Evolutionary conservation across 1,139 yeast species (phyloP).

Genomic region (Pichia sp.): DNA sequence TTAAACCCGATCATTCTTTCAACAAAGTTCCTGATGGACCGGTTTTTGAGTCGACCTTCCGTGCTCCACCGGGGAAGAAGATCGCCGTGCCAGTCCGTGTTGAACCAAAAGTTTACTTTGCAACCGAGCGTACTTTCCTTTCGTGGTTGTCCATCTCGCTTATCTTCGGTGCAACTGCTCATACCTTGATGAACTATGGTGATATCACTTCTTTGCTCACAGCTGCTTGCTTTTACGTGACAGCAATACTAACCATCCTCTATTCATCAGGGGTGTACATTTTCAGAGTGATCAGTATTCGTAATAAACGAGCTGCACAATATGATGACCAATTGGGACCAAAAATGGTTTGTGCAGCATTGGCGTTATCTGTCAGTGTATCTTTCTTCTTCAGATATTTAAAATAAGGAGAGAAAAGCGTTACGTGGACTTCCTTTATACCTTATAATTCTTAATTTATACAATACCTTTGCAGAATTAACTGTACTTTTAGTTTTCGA

Average conservation of each 20-base stretch:
- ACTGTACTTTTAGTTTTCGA: neutral
- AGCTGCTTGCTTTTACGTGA: conserved; percentile 80
- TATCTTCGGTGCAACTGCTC: conserved; percentile 69
- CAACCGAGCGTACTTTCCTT: conserved; percentile 75
- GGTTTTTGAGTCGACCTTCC: conserved; percentile 57
- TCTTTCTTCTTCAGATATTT: conserved; percentile 58
- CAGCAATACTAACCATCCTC: conserved; percentile 67
- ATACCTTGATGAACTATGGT: conserved; percentile 67
- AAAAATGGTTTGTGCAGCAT: conserved; percentile 67
- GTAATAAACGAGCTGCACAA: conserved; percentile 74
- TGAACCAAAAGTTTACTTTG: conserved; percentile 82
- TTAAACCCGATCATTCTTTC: conserved; percentile 41
- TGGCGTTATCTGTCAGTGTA: conserved; percentile 67
- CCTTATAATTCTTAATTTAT: neutral
- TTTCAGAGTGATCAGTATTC: conserved; percentile 78
- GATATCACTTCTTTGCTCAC: conserved; percentile 68
- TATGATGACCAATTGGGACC: conserved; percentile 92
- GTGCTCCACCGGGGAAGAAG: conserved; percentile 73
- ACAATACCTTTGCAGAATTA: neutral
- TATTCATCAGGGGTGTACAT: conserved; percentile 76
- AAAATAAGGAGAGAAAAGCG: conserved; percentile 6
- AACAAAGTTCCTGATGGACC: conserved; percentile 80
- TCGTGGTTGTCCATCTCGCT: conserved; percentile 75
- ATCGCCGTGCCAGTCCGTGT: conserved; percentile 79
- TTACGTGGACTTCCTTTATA: neutral